These are phyloP conservation scores for Aspergillus unguis DNA, from an alignment of 2,329 filamentous ascomycete species.

Conservation along the genomic window DNA sequence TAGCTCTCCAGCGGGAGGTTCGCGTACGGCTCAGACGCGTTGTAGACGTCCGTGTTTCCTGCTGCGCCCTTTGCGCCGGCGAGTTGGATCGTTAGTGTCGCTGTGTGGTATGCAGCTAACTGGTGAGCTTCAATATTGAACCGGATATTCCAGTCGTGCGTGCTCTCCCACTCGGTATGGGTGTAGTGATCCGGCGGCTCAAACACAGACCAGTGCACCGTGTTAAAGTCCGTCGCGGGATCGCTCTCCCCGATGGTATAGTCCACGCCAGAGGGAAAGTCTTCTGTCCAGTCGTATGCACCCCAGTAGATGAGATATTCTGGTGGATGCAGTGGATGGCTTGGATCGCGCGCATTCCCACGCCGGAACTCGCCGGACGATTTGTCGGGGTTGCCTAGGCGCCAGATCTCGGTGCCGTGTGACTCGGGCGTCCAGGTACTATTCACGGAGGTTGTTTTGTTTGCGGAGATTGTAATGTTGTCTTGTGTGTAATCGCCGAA, in stretches of 20 bases:
- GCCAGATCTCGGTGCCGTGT: slow-evolving; percentile 58
- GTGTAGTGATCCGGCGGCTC: slow-evolving; percentile 43
- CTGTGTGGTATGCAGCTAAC: slow-evolving; percentile 43
- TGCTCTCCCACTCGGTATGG: slow-evolving; percentile 39
- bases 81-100: slow-evolving; percentile 61
- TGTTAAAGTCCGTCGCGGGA: slow-evolving; percentile 54
- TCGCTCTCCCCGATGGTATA: slow-evolving; percentile 57
- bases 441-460: slow-evolving; percentile 36
- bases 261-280: slow-evolving; percentile 58
- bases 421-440: slow-evolving; percentile 54
- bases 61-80: slow-evolving; percentile 61
- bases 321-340: slow-evolving; percentile 51
- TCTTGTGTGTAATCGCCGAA: slow-evolving; percentile 61
- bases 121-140: slow-evolving; percentile 49
- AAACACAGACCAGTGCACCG: slow-evolving; percentile 65
- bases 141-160: slow-evolving; percentile 58
- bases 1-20: slow-evolving; percentile 53
- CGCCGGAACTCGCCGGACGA: slow-evolving; percentile 60
- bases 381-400: slow-evolving; percentile 62
- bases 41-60: slow-evolving; percentile 60
- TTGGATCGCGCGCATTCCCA: slow-evolving; percentile 50
- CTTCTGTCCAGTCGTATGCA: slow-evolving; percentile 56
- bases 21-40: slow-evolving; percentile 51
- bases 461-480: slow-evolving; percentile 44
- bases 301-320: slow-evolving; percentile 62